A percentile compares a stretch with the other conserved stretches of the same genome.
Conservation (phyloP, 73 alveolate genomes). For the Chromera velia region DNA sequence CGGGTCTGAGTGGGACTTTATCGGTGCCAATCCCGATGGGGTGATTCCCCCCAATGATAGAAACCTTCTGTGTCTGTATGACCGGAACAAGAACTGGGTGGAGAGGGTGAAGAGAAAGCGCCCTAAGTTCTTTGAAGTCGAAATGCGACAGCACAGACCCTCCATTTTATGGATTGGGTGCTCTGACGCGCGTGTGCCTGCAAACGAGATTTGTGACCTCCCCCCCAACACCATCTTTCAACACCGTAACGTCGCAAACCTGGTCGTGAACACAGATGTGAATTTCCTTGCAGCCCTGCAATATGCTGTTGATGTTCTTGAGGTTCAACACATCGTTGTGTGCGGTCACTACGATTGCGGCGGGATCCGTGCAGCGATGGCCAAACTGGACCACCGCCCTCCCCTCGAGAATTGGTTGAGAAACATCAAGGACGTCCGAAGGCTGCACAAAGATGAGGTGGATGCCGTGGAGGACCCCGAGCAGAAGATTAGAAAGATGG, state of each 20-base stretch:
- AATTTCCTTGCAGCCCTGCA: constrained; percentile 28
- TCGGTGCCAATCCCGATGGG: too few species aligned
- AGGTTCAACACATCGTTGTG: constrained; percentile 34
- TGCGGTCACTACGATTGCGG: constrained; percentile 46
- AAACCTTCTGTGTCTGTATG: too few species aligned
- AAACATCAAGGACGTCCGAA: constrained; percentile 21
- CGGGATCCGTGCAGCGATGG: constrained; percentile 24
- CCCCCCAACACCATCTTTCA: too few species aligned
- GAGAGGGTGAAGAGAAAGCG: too few species aligned
- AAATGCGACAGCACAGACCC: too few species aligned
- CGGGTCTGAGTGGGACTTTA: too few species aligned
- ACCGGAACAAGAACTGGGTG: too few species aligned
- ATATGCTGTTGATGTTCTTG: constrained; percentile 26
- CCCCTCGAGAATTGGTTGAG: constrained; percentile 40
- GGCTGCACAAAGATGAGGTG: background rate
- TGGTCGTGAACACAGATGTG: constrained; percentile 27
- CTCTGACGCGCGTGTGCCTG: too few species aligned
- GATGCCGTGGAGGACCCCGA: constrained; percentile 3
- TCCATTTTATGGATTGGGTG: too few species aligned
- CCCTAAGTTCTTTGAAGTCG: too few species aligned
- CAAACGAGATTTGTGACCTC: too few species aligned
- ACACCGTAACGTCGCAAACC: constrained; percentile 23
- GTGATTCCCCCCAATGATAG: too few species aligned
- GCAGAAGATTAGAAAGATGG: constrained; percentile 11
- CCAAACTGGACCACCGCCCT: constrained; percentile 27